Conservation (phyloP, 2,329 filamentous ascomycete species). For the Fusarium nodosum region DNA sequence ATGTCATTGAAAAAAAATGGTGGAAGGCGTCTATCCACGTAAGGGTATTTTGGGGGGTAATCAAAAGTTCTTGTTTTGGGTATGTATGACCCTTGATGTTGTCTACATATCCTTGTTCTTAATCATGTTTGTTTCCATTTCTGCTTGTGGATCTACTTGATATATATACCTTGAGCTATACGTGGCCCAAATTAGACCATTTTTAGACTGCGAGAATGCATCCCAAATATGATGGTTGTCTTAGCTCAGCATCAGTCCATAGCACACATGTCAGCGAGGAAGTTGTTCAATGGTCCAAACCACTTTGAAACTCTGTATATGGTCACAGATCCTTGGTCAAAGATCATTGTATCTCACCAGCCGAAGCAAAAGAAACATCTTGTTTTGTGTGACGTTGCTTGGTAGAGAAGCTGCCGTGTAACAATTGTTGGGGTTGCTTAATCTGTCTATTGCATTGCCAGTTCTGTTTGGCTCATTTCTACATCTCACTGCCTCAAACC, state of each 20-base stretch:
- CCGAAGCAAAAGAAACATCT: conserved; percentile 8
- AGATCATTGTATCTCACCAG: conserved; percentile 20
- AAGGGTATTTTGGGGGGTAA: conserved; percentile 36
- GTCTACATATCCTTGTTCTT: conserved; percentile 23
- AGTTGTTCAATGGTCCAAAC: neutral
- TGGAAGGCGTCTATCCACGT: conserved; percentile 51
- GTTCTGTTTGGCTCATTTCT: conserved; percentile 11
- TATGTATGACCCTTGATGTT: conserved; percentile 41
- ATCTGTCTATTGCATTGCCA: conserved; percentile 5
- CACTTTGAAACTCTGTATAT: neutral
- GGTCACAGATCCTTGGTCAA: neutral
- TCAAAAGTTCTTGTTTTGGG: conserved; percentile 49
- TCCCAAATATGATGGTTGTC: conserved; percentile 4
- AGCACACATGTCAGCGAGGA: conserved; percentile 6
- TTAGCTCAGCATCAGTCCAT: conserved; percentile 3
- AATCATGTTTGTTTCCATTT: conserved; percentile 24
- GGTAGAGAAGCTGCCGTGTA: conserved; percentile 25
- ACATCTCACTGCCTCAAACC: conserved; percentile 7
- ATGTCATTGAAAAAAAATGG: conserved; percentile 25
- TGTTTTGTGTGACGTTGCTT: conserved; percentile 15
- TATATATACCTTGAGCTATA: conserved; percentile 28
- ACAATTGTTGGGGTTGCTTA: conserved; percentile 25
- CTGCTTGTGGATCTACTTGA: conserved; percentile 17
- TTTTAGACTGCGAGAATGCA: conserved; percentile 13
- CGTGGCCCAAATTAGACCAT: conserved; percentile 17